Evolutionary conservation across 2,329 filamentous ascomycete genomes (phyloP).

Genomic region (Neopestalotiopsis sp.): DNA sequence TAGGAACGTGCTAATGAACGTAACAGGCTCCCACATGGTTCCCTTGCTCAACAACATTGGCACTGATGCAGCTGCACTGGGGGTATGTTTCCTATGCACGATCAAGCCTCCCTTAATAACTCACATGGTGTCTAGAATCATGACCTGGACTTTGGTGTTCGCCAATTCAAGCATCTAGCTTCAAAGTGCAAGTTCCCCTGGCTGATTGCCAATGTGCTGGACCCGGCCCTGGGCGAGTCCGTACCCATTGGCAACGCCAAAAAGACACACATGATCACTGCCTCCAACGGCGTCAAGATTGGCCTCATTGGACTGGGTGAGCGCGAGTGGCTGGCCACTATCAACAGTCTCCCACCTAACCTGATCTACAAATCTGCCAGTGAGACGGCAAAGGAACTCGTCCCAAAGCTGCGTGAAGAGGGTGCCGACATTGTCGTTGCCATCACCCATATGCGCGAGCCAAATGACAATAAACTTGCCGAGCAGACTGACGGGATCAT

Average conservation of each 20-base stretch:
- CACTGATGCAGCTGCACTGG: conserved; percentile 81
- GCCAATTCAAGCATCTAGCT: conserved; percentile 76
- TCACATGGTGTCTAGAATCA: conserved; percentile 67
- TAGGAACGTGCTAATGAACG: not conserved
- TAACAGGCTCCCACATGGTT: conserved; percentile 79
- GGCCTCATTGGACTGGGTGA: conserved; percentile 87
- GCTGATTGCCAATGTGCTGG: conserved; percentile 87
- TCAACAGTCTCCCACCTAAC: conserved; percentile 83
- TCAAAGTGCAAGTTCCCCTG: conserved; percentile 84
- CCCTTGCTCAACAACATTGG: conserved; percentile 79
- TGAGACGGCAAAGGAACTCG: conserved; percentile 75
- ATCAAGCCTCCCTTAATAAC: conserved; percentile 20
- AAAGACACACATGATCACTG: conserved; percentile 76
- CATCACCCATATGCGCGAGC: conserved; percentile 84
- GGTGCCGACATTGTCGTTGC: conserved; percentile 85
- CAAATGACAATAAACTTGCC: conserved; percentile 87
- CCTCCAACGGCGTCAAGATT: conserved; percentile 84
- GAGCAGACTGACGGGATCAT: conserved; percentile 74
- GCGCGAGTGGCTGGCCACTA: conserved; percentile 86
- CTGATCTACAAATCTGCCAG: conserved; percentile 82
- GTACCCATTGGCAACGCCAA: conserved; percentile 78
- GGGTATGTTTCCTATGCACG: conserved; percentile 53
- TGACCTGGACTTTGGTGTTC: conserved; percentile 89
- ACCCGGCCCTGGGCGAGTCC: conserved; percentile 77
- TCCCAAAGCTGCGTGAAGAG: conserved; percentile 73